Evolutionary conservation across 2,329 filamentous ascomycete genomes (phyloP).

Genomic region (Aaosphaeria pasadenensis): DNA sequence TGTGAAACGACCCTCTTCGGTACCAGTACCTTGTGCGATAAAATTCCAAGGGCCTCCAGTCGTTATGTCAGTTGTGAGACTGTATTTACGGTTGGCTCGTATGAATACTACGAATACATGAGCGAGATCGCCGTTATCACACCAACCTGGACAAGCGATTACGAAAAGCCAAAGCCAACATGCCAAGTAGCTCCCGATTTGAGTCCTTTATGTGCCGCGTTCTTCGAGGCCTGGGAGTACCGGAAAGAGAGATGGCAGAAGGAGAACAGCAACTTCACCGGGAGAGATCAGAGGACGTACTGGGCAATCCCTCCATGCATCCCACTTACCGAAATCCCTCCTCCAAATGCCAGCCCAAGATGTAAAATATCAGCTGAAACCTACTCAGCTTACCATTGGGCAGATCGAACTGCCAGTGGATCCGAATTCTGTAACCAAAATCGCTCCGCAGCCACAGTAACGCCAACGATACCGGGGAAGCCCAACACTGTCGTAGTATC

Average conservation of each 20-base stretch:
- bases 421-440: not conserved
- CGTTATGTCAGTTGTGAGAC: not conserved
- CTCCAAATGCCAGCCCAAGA: not conserved
- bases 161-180: not conserved
- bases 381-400: not conserved
- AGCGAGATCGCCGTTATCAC: not conserved
- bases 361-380: not conserved
- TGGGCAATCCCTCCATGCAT: not conserved
- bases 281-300: not conserved
- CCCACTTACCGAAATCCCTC: not conserved
- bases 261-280: not conserved
- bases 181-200: not conserved
- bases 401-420: not conserved
- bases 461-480: not conserved
- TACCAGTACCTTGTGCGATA: not conserved
- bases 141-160: not conserved
- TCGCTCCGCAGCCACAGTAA: not conserved
- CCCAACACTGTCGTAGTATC: slow-evolving; percentile 6
- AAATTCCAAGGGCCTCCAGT: not conserved
- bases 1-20: not conserved
- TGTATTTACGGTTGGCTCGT: not conserved
- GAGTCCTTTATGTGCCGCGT: not conserved
- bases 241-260: not conserved
- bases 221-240: not conserved
- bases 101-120: not conserved